Percentiles rank a stretch among this genome's conserved stretches.
Conservation (phyloP, 305 asterid genomes). For the Fraxinus sp. region DNA sequence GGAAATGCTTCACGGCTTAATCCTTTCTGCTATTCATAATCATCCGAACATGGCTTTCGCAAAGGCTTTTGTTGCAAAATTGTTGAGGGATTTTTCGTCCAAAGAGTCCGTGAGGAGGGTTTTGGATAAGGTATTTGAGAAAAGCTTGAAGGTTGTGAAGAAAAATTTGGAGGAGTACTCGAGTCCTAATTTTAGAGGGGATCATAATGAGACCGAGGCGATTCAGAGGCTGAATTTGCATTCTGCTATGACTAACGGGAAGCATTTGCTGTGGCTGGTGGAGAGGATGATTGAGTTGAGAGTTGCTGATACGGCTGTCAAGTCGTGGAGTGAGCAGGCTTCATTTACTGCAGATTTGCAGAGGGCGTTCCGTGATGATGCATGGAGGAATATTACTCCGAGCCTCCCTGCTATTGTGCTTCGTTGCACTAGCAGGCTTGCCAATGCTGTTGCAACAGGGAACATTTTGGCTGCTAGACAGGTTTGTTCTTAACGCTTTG, state of each 20-base stretch:
- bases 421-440: slow-evolving; percentile 80
- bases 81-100: slow-evolving; percentile 75
- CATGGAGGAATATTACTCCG: slow-evolving; percentile 74
- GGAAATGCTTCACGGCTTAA: slow-evolving; percentile 81
- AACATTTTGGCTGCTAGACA: slow-evolving; percentile 64
- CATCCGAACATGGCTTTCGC: slow-evolving; percentile 70
- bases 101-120: slow-evolving; percentile 68
- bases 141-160: slow-evolving; percentile 64
- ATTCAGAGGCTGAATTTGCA: slow-evolving; percentile 86
- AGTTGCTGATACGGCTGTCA: slow-evolving; percentile 82
- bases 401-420: slow-evolving; percentile 74
- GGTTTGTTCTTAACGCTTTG: slow-evolving; percentile 39
- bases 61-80: slow-evolving; percentile 83
- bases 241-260: slow-evolving; percentile 71
- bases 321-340: slow-evolving; percentile 78
- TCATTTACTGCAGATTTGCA: slow-evolving; percentile 66
- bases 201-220: slow-evolving; percentile 82
- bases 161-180: slow-evolving; percentile 80
- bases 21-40: slow-evolving; percentile 62
- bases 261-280: slow-evolving; percentile 80
- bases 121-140: slow-evolving; percentile 63
- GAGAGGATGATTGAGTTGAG: slow-evolving; percentile 95
- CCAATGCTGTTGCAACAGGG: slow-evolving; percentile 70
- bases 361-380: slow-evolving; percentile 73
- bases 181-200: slow-evolving; percentile 84